Evolutionary conservation across 768 basidiomycete species (phyloP).

Genomic region (Mycena latifolia): DNA sequence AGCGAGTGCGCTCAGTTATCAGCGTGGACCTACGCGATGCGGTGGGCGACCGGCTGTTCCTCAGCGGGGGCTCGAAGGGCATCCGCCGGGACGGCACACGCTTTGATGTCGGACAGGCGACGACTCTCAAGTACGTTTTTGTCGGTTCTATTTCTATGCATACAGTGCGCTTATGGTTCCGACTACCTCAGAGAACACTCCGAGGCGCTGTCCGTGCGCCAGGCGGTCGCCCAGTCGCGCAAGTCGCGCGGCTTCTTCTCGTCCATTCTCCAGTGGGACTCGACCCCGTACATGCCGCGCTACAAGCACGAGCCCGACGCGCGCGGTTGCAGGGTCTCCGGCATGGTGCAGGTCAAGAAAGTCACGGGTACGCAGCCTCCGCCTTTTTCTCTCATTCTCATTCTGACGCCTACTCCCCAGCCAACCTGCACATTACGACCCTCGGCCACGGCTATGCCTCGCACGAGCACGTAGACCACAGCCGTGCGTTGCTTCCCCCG

Average conservation of each 20-base stretch:
- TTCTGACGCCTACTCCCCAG: conserved; percentile 50
- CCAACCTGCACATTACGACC: conserved; percentile 95
- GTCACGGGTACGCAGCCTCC: conserved; percentile 69
- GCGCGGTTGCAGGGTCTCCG: conserved; percentile 88
- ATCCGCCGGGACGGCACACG: conserved; percentile 89
- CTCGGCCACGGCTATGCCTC: conserved; percentile 95
- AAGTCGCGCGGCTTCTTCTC: conserved; percentile 82
- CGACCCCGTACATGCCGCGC: conserved; percentile 73
- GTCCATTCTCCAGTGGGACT: conserved; percentile 59
- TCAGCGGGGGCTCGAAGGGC: conserved; percentile 59
- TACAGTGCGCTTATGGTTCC: too few species aligned
- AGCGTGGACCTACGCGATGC: conserved; percentile 93
- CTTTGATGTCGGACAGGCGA: conserved; percentile 89
- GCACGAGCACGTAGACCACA: conserved; percentile 89
- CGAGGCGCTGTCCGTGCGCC: conserved; percentile 71
- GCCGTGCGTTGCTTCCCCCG: conserved; percentile 60
- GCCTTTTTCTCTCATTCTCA: background rate
- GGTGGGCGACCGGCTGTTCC: conserved; percentile 90
- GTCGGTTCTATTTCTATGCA: too few species aligned
- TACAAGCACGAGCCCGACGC: conserved; percentile 77
- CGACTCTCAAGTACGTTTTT: conserved; percentile 66
- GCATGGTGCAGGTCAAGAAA: conserved; percentile 86
- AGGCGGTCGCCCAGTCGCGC: conserved; percentile 80
- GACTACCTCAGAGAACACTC: conserved; percentile 68
- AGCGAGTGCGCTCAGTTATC: conserved; percentile 71